These are phyloP conservation scores for Seiridium cupressi DNA, from an alignment of 2,329 filamentous ascomycete genomes.

Conservation along the genomic window DNA sequence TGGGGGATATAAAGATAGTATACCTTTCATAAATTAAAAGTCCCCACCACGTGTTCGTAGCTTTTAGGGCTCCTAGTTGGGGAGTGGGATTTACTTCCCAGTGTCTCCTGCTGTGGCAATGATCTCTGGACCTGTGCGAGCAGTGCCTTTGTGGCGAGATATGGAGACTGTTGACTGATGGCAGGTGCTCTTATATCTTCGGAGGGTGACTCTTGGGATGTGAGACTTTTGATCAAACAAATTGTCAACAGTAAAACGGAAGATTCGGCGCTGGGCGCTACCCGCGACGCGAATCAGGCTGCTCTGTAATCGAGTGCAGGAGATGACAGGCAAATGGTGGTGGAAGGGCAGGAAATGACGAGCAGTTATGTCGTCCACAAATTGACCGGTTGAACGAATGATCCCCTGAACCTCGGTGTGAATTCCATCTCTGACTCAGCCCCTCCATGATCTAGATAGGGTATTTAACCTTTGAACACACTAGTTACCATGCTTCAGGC, in stretches of 20 bases:
- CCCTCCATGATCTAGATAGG: not conserved
- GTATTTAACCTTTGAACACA: not conserved
- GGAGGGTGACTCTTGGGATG: not conserved
- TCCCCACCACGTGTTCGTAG: constrained; percentile 27
- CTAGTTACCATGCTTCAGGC: not conserved
- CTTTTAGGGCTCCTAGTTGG: constrained; percentile 15
- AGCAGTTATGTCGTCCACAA: constrained; percentile 21
- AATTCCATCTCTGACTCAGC: not conserved
- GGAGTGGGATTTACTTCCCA: not conserved
- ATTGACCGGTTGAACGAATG: constrained; percentile 9
- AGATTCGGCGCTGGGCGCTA: constrained; percentile 17
- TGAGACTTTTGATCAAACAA: constrained; percentile 11
- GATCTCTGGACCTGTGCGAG: constrained; percentile 21
- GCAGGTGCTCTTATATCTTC: not conserved
- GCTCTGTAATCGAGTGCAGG: constrained; percentile 23
- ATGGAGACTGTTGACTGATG: constrained; percentile 4
- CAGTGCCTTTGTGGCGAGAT: constrained; percentile 21
- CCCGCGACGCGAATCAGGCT: constrained; percentile 15
- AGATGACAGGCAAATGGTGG: constrained; percentile 24
- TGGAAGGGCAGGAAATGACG: constrained; percentile 28
- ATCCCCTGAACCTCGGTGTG: constrained; percentile 3
- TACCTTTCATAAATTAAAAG: constrained; percentile 27
- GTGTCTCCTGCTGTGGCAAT: not conserved
- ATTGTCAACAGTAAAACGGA: constrained; percentile 20
- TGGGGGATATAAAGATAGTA: not conserved